A percentile compares a stretch with the other conserved stretches of the same genome.
phyloP scores from a whole-genome alignment of 441 rosid genomes.

The Populus hybrid region DNA sequence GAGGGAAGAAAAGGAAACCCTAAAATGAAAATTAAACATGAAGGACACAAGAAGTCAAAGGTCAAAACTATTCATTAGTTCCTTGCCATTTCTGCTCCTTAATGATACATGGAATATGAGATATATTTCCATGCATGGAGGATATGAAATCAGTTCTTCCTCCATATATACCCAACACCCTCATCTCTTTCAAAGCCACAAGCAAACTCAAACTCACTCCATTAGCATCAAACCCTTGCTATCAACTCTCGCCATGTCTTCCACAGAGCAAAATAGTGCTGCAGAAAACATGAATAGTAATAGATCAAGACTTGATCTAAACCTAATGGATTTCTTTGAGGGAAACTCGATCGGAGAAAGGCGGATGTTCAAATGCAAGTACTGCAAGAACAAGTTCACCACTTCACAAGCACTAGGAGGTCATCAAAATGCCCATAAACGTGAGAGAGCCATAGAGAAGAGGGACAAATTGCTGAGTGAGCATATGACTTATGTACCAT shows the following conservation, averaged over 20 bases:
- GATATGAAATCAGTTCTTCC: not conserved
- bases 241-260: not conserved
- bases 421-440: slow-evolving; percentile 8
- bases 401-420: slow-evolving; percentile 11
- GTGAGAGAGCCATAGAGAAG: not conserved
- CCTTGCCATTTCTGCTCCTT: not conserved
- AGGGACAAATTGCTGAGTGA: not conserved
- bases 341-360: not conserved
- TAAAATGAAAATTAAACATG: not conserved
- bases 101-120: not conserved
- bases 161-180: not conserved
- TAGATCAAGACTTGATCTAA: not conserved
- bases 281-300: not conserved
- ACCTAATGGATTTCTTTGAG: not conserved
- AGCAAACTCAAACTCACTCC: not conserved
- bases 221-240: not conserved
- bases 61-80: not conserved
- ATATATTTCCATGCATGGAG: not conserved
- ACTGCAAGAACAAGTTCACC: not conserved
- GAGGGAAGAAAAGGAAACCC: not conserved
- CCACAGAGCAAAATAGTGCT: not conserved
- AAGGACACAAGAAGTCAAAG: not conserved
- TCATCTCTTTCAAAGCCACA: not conserved
- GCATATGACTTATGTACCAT: not conserved
- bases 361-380: not conserved